Evolutionary conservation across 2,329 filamentous ascomycete species (phyloP).

Genomic region (Madurella fahalii): DNA sequence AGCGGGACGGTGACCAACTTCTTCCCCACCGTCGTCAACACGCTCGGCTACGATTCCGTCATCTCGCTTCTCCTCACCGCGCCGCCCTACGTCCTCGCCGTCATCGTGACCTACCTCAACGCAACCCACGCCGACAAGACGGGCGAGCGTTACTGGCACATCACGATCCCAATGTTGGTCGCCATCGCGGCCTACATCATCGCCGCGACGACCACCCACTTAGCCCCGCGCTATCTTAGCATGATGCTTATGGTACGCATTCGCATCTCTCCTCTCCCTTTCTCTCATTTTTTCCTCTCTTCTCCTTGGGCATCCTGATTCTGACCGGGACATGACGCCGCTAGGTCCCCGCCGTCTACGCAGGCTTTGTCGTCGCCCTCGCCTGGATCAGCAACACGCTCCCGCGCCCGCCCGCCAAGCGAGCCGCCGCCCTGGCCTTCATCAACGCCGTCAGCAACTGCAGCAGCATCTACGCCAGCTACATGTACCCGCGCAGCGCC

Average conservation of each 20-base stretch:
- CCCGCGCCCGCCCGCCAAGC: slow-evolving; percentile 71
- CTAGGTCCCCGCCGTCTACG: slow-evolving; percentile 55
- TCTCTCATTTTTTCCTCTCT: background rate
- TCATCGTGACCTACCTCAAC: slow-evolving; percentile 60
- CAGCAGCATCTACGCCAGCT: slow-evolving; percentile 65
- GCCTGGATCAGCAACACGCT: slow-evolving; percentile 75
- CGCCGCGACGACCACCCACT: slow-evolving; percentile 56
- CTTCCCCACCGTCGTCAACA: slow-evolving; percentile 66
- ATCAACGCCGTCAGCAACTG: slow-evolving; percentile 72
- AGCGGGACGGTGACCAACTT: slow-evolving; percentile 61
- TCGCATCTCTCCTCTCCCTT: too few relatives aligned
- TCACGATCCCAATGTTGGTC: slow-evolving; percentile 57
- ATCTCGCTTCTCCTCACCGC: slow-evolving; percentile 59
- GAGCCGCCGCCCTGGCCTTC: slow-evolving; percentile 63
- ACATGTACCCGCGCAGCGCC: slow-evolving; percentile 57
- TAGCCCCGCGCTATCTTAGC: slow-evolving; percentile 61
- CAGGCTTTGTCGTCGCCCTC: slow-evolving; percentile 62
- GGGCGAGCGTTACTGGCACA: slow-evolving; percentile 67
- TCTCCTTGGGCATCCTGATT: background rate
- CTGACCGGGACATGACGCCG: too few relatives aligned
- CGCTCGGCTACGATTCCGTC: slow-evolving; percentile 59
- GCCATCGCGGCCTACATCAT: slow-evolving; percentile 64
- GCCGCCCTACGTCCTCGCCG: slow-evolving; percentile 61
- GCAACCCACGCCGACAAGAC: slow-evolving; percentile 68
- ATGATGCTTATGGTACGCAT: slow-evolving; percentile 64